Evolutionary conservation across 345 rosid species (phyloP).

Genomic region (Gossypium australe): DNA sequence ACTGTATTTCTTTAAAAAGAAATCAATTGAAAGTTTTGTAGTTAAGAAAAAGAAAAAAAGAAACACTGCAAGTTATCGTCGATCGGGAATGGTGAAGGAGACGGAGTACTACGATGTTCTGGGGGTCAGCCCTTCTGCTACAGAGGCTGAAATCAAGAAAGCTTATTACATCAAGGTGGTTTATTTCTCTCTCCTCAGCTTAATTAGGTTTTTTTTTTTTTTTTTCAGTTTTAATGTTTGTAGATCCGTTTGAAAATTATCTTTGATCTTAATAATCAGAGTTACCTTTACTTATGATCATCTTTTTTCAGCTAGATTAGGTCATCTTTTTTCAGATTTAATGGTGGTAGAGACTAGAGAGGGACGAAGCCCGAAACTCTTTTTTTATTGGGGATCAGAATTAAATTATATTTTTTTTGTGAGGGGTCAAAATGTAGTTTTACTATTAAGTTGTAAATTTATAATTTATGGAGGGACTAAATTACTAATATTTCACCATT

Average conservation of each 20-base stretch:
- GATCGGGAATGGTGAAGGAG: constrained; percentile 74
- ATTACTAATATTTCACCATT: no score
- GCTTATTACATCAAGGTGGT: constrained; percentile 90
- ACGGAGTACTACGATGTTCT: constrained; percentile 92
- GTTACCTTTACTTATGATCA: background rate
- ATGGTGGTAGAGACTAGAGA: background rate
- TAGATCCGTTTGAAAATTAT: background rate
- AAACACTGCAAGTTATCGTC: background rate
- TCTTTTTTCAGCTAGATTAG: background rate
- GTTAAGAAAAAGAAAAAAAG: background rate
- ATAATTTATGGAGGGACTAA: no score
- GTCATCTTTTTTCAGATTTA: background rate
- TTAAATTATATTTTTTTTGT: no score
- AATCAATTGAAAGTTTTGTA: background rate
- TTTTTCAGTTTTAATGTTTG: background rate
- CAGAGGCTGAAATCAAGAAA: constrained; percentile 93
- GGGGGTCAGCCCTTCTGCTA: constrained; percentile 83
- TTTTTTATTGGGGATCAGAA: no score
- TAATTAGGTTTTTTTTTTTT: background rate
- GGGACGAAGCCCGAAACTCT: no score
- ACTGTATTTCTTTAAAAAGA: background rate
- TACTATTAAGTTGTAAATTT: no score
- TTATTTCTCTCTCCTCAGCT: constrained; percentile 16
- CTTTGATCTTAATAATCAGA: background rate
- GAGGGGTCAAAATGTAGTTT: no score